Percentiles rank a stretch among this genome's conserved stretches.
Evolutionary conservation across 2,329 filamentous ascomycete species (phyloP).

Genomic region (Colletotrichum sp.): DNA sequence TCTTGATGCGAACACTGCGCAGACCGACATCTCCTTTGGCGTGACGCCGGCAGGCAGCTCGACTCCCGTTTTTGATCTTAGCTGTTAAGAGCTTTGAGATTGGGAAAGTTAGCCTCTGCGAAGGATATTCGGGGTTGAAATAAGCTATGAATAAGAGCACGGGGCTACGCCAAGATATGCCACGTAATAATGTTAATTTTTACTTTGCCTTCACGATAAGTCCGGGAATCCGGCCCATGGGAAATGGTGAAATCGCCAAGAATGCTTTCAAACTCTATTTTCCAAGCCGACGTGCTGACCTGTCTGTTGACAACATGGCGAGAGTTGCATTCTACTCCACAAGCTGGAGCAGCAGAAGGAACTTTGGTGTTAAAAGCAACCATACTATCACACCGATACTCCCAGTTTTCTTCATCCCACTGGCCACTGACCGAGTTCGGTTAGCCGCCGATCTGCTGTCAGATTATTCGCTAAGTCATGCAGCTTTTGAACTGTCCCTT

Average conservation of each 20-base stretch:
- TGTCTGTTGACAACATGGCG: not conserved
- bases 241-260: not conserved
- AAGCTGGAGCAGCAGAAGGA: not conserved
- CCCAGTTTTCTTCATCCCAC: not conserved
- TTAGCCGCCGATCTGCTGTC: not conserved
- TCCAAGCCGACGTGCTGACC: not conserved
- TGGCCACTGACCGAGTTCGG: not conserved
- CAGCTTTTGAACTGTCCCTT: not conserved
- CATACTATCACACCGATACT: not conserved
- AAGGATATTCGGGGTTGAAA: not conserved
- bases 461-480: not conserved
- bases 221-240: not conserved
- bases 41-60: not conserved
- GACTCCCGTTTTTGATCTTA: conserved; percentile 4
- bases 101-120: accelerated
- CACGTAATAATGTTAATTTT: not conserved
- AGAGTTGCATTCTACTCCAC: not conserved
- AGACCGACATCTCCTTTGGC: conserved; percentile 7
- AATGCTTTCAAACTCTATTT: not conserved
- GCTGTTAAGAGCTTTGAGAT: not conserved
- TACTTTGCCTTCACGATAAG: not conserved
- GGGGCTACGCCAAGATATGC: not conserved
- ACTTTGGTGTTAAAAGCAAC: not conserved
- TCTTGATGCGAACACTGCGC: conserved; percentile 9
- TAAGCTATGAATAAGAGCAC: not conserved